Evolutionary conservation across 495 filamentous ascomycete genomes (phyloP).

Genomic region (Penicillium subrubescens): DNA sequence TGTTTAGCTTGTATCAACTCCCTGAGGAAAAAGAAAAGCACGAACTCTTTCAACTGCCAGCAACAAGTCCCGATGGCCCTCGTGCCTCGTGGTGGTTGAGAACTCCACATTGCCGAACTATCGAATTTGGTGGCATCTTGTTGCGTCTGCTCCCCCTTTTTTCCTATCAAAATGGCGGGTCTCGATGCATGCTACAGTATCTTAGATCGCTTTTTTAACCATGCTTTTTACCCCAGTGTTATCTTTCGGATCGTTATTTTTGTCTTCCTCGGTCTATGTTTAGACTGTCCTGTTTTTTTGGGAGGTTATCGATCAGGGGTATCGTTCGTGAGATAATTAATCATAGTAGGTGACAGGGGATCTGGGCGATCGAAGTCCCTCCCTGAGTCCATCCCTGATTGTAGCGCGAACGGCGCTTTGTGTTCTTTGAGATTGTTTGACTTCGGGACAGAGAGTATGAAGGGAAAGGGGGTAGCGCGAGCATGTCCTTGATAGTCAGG

Average conservation of each 20-base stretch:
- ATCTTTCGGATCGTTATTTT: background rate
- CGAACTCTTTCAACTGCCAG: background rate
- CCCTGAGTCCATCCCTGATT: background rate
- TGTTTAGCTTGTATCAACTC: background rate
- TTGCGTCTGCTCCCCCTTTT: slow-evolving; percentile 6
- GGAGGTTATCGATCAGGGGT: background rate
- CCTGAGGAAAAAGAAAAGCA: background rate
- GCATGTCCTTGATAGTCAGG: background rate
- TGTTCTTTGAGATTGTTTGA: background rate
- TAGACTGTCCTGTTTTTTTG: slow-evolving; percentile 3
- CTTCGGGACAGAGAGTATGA: too few relatives aligned
- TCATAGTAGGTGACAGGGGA: background rate
- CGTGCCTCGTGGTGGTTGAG: slow-evolving; percentile 28
- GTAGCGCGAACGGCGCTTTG: background rate
- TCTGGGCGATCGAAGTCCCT: background rate
- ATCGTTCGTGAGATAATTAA: background rate
- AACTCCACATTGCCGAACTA: slow-evolving; percentile 29
- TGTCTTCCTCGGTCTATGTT: background rate
- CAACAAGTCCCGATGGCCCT: slow-evolving; percentile 7
- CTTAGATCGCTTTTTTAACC: background rate
- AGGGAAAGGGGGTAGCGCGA: background rate
- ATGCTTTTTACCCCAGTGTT: background rate
- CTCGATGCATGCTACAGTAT: slow-evolving; percentile 1
- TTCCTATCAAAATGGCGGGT: background rate
- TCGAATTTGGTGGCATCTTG: slow-evolving; percentile 14